Base-by-base conservation (phyloP, 2,329 filamentous ascomycete species). In the Stachybotrys chartarum region DNA sequence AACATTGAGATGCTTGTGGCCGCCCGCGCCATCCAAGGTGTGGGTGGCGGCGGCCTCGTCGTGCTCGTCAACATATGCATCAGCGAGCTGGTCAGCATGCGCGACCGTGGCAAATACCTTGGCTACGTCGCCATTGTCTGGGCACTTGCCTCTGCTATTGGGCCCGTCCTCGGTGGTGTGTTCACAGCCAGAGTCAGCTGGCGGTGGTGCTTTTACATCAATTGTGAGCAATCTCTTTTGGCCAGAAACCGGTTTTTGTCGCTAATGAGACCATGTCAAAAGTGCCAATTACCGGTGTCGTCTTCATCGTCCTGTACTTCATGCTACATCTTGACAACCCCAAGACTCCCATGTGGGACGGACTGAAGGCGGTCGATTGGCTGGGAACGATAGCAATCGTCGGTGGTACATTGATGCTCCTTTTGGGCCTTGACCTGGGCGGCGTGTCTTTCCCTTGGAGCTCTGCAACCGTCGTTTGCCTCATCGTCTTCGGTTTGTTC, bases 11-110 rank as follows among this genome's bases (percentile, higher is more conserved):
- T 12, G 30, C 46, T 58, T 11, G 53, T 56, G 24, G 55, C 50
- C 55, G 50, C 32, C 4, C 55, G 32, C 24, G 44, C 35, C n/a
- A 14, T 42, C 1, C 63, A 64, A 6, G 63, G 63, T 1, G 54
- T 64, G 1, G 63, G 63, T 3, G 60, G 62, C 10, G 61, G 60
- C 5, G 63, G 63, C 14, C 60, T 56, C 2, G 56, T 58, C 46
- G 59, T 64, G 0, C 42, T 64, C 1, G 55, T 62, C 16, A 63
- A 62, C 4, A 63, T 64, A 11, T 56, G 67, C 18, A 57, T 68
- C 5, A 64, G 70, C 42, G 80, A 83, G 54, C 63, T 83, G 3
- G 72, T 81, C 0, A 75, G 78, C 0, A 10, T 47, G 16, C 45
- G 45, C 16, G 7, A 24, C 10, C 16, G 45, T 12, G 10, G 10